Percentiles rank a stretch among this genome's conserved stretches.
Evolutionary conservation across 1,284 basidiomycete genomes (phyloP).

Genomic region (Exobasidium cylindrosporum): DNA sequence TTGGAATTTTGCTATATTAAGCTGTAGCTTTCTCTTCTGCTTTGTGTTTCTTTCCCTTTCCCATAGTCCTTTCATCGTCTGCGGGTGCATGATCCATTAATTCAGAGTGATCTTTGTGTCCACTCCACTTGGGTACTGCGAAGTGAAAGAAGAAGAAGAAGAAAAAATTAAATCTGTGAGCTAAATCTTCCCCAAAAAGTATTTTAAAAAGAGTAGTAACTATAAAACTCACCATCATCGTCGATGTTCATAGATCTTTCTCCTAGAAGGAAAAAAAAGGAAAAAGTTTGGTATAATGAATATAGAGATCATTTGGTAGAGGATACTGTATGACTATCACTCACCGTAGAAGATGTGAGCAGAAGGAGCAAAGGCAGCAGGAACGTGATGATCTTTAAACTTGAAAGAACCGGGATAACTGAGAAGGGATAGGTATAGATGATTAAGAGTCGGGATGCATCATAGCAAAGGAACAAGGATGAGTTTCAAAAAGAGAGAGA

Average conservation of each 20-base stretch:
- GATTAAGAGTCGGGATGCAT: too few species aligned
- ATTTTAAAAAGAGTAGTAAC: too few species aligned
- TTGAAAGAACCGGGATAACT: conserved; percentile 27
- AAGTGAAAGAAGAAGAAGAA: not conserved
- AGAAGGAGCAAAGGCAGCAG: conserved; percentile 24
- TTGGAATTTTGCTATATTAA: too few species aligned
- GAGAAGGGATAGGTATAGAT: too few species aligned
- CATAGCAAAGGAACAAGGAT: too few species aligned
- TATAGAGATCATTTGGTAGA: too few species aligned
- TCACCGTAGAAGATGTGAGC: conserved; percentile 36
- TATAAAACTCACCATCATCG: conserved; percentile 23
- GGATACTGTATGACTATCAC: too few species aligned
- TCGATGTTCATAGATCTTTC: conserved; percentile 28
- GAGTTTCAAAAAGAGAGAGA: not conserved
- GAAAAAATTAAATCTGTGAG: not conserved
- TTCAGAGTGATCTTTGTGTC: conserved; percentile 2
- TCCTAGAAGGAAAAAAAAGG: not conserved
- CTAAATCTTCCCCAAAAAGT: not conserved
- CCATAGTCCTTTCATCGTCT: not conserved
- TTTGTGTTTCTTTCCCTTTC: not conserved
- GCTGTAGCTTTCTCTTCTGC: not conserved
- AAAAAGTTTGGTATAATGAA: too few species aligned
- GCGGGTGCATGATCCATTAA: not conserved
- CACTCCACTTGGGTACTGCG: conserved; percentile 8
- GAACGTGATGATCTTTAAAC: conserved; percentile 26